Base-by-base conservation (phyloP, 2,329 filamentous ascomycete species). In the Cladorrhinum sp. region DNA sequence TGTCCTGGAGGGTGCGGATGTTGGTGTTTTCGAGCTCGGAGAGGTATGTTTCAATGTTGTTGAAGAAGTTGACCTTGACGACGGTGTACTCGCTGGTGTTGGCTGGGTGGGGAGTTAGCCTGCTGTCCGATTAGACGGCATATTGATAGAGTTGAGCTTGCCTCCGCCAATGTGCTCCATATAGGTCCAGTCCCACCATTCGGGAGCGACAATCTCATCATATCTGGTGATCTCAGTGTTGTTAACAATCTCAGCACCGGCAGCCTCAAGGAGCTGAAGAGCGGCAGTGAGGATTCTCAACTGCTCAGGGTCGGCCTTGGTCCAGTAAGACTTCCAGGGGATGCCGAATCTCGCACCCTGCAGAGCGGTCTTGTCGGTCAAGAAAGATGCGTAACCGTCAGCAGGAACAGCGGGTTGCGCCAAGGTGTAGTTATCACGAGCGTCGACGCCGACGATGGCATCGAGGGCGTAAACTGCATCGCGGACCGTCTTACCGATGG, bases 1-100 rank as follows among this genome's bases (percentile, higher is more conserved):
- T 81, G 65, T 91, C 87, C 64, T 86, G 82, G 0, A 91, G 74
- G 1, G 79, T 81, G 32, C 76, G 78, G 38, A 89, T 79, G 5
- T 78, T 70, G 5, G 85, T 88, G 73, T 89, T 89, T 23, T 77
- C 74, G 0, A 91, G 77, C 64, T 86, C 81, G 0, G 82, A 77
- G 0, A 91, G 81, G 65, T 91, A 91, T 0, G 76, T 72, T 58
- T 81, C 79, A 71, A 91, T 79, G 68, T 82, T 78, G 68, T 80
- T 81, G 73, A 88, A 88, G 67, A 88, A 88, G 70, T 90, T 86
- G 0, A 87, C 84, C 71, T 90, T 91, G 65, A 92, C 79, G 53
- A 88, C 84, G 0, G 85, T 89, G 73, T 87, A 91, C 71, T 91
- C 88, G 13, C 86, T 90, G 73, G 91, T 84, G 62, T 91, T 90